Conservation (phyloP, 495 filamentous ascomycete genomes). For the Aspergillus sclerotioniger region DNA sequence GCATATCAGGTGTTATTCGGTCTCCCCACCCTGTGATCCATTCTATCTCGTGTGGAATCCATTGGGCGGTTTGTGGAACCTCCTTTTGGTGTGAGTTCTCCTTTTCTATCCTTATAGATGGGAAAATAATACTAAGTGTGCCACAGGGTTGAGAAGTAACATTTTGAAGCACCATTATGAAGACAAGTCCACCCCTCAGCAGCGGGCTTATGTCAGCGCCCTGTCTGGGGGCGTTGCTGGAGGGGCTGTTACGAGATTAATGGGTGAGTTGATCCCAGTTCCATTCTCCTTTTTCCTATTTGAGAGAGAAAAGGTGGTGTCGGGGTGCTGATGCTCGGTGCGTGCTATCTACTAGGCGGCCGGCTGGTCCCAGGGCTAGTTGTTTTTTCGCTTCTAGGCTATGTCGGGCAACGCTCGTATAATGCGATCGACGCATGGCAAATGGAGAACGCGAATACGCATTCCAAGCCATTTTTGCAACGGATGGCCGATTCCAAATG, state of each 20-base stretch:
- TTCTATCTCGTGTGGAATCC: conserved; percentile 66
- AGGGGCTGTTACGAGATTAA: conserved; percentile 56
- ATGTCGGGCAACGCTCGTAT: conserved; percentile 57
- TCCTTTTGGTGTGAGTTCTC: conserved; percentile 68
- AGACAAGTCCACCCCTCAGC: conserved; percentile 48
- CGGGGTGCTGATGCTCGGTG: conserved; percentile 3
- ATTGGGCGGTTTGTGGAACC: conserved; percentile 75
- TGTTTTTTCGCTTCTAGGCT: conserved; percentile 63
- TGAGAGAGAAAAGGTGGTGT: not conserved
- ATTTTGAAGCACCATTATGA: conserved; percentile 41
- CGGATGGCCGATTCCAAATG: conserved; percentile 65
- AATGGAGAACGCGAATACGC: conserved; percentile 33
- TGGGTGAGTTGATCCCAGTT: conserved; percentile 50
- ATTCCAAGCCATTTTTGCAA: conserved; percentile 43
- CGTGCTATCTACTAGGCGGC: no score
- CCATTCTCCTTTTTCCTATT: not conserved
- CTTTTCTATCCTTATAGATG: conserved; percentile 5
- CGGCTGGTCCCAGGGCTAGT: conserved; percentile 58
- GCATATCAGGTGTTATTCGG: conserved; percentile 63
- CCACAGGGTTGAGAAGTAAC: conserved; percentile 41
- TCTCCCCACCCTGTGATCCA: conserved; percentile 67
- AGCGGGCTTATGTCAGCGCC: conserved; percentile 61
- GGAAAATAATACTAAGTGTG: conserved; percentile 7
- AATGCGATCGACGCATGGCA: conserved; percentile 53
- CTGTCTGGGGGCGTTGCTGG: conserved; percentile 69